Conservation (phyloP, 75 land plant genomes). For the Selaginella tamariscina region DNA sequence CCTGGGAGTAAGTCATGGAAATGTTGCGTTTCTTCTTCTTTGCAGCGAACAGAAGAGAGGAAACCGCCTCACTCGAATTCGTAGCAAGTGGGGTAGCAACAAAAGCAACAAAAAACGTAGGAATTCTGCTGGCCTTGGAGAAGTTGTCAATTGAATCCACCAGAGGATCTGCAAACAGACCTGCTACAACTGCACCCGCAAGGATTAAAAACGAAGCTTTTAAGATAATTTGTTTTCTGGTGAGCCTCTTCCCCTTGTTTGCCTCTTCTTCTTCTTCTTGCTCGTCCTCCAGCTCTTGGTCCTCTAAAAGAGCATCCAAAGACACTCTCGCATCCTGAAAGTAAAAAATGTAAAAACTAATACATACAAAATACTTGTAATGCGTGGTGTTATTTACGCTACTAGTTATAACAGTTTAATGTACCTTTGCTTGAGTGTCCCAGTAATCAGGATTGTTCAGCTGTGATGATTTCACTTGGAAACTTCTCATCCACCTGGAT, state of each 20-base stretch:
- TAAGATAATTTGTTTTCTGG: conserved; percentile 15
- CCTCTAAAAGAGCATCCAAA: conserved; percentile 16
- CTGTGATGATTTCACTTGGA: conserved; percentile 11
- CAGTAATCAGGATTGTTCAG: conserved; percentile 1
- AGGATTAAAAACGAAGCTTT: conserved; percentile 50
- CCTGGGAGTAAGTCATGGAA: conserved; percentile 90
- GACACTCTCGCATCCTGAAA: conserved; percentile 15
- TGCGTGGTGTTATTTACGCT: neutral
- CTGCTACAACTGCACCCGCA: conserved; percentile 71
- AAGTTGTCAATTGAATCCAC: conserved; percentile 79
- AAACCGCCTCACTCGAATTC: conserved; percentile 80
- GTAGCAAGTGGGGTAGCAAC: conserved; percentile 82
- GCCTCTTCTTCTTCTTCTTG: conserved; percentile 28
- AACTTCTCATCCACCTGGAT: conserved; percentile 27
- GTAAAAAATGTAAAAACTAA: neutral
- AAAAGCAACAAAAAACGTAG: conserved; percentile 89
- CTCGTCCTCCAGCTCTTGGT: conserved; percentile 32
- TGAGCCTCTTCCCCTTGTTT: neutral
- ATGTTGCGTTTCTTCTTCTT: conserved; percentile 44
- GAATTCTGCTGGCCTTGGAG: conserved; percentile 68
- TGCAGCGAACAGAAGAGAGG: conserved; percentile 66
- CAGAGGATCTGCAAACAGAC: conserved; percentile 83
- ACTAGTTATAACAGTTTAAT: neutral
- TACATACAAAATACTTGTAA: neutral
- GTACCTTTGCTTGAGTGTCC: conserved; percentile 15